Conservation (phyloP, 1,139 yeast genomes). For the Suhomyces choctaworum region DNA sequence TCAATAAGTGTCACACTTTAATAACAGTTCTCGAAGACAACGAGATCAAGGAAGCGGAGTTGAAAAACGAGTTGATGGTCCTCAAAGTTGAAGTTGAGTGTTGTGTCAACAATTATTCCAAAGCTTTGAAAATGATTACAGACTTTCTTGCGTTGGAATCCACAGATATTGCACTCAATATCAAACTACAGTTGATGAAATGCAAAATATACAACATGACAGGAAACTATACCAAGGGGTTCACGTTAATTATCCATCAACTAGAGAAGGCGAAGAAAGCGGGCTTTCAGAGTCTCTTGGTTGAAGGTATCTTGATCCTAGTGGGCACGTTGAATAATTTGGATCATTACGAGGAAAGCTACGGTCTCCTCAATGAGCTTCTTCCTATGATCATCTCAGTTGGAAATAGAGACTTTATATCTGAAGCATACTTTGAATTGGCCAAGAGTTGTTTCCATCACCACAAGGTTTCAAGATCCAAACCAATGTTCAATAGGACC, state of each 20-base stretch:
- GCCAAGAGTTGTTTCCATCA: slow-evolving; percentile 30
- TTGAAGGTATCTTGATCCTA: slow-evolving; percentile 43
- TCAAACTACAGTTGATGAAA: slow-evolving; percentile 46
- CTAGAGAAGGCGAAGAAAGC: slow-evolving; percentile 41
- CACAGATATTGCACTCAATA: slow-evolving; percentile 38
- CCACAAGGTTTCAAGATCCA: slow-evolving; percentile 14
- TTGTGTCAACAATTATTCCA: slow-evolving; percentile 30
- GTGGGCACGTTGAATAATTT: slow-evolving; percentile 38
- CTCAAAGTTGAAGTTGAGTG: slow-evolving; percentile 24
- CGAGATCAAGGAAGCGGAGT: slow-evolving; percentile 34
- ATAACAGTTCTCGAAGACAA: slow-evolving; percentile 23
- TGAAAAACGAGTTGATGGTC: slow-evolving; percentile 29
- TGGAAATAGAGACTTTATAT: slow-evolving; percentile 33
- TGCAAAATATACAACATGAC: slow-evolving; percentile 40
- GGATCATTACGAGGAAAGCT: slow-evolving; percentile 38
- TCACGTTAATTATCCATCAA: slow-evolving; percentile 47
- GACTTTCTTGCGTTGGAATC: slow-evolving; percentile 23
- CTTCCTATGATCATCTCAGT: slow-evolving; percentile 44
- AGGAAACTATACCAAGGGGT: slow-evolving; percentile 40
- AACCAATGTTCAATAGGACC: slow-evolving; percentile 24
- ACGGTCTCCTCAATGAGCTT: slow-evolving; percentile 31
- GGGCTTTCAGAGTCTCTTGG: slow-evolving; percentile 40
- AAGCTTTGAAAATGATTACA: slow-evolving; percentile 40
- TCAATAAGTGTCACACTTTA: slow-evolving; percentile 25
- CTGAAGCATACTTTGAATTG: slow-evolving; percentile 40